Evolutionary conservation across 306 rosid genomes (phyloP).

Genomic region (Quillaja saponaria): DNA sequence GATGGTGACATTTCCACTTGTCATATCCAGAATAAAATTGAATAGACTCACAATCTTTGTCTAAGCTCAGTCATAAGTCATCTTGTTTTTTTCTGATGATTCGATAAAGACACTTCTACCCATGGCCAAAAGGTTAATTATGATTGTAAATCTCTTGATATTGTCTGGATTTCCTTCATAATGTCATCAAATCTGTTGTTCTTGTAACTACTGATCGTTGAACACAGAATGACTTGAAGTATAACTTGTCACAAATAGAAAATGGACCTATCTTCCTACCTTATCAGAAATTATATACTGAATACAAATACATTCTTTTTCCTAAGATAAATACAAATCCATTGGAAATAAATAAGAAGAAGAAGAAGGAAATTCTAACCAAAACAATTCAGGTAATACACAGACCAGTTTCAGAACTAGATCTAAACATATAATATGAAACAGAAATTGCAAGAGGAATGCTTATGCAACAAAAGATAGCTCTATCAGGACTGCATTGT

Average conservation of each 20-base stretch:
- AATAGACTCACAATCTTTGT: too few species aligned
- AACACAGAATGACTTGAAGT: too few species aligned
- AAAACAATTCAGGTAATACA: constrained; percentile 19
- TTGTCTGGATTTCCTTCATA: constrained; percentile 17
- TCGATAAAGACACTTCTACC: too few species aligned
- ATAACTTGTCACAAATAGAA: too few species aligned
- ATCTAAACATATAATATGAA: constrained; percentile 36
- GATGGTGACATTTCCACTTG: too few species aligned
- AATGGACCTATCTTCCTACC: constrained; percentile 22
- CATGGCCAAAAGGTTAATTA: too few species aligned
- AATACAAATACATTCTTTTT: constrained; percentile 8
- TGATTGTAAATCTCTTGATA: too few species aligned
- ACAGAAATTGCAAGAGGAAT: constrained; percentile 29
- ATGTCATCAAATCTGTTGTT: constrained; percentile 22
- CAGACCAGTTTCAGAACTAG: constrained; percentile 35
- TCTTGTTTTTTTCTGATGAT: too few species aligned
- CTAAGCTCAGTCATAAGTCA: too few species aligned
- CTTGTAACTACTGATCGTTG: too few species aligned
- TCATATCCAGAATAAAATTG: too few species aligned
- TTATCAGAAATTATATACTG: constrained; percentile 33
- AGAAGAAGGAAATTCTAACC: constrained; percentile 32
- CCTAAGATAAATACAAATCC: constrained; percentile 26
- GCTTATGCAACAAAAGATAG: constrained; percentile 13
- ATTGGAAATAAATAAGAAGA: constrained; percentile 25
- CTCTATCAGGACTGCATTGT: constrained; percentile 47